Evolutionary conservation across 495 filamentous ascomycete species (phyloP).

Genomic region (Hypoxylon lenormandii): DNA sequence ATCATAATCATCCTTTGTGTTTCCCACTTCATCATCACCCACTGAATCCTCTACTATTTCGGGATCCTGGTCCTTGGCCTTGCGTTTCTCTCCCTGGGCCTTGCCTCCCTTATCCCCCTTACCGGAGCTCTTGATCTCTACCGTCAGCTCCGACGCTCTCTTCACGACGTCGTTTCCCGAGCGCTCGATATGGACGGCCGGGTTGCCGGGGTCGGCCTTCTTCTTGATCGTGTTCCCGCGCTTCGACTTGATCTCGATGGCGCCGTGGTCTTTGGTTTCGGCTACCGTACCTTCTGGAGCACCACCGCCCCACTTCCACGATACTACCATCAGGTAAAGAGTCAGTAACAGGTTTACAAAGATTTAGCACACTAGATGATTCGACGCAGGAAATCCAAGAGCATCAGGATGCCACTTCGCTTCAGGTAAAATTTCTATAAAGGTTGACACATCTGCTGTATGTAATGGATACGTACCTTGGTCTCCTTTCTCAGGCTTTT

Average conservation of each 20-base stretch:
- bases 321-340: slow-evolving; percentile 55
- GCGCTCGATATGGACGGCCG: slow-evolving; percentile 67
- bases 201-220: slow-evolving; percentile 68
- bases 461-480: slow-evolving; percentile 30
- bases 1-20: slow-evolving; percentile 44
- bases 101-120: slow-evolving; percentile 34
- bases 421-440: not conserved
- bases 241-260: slow-evolving; percentile 68
- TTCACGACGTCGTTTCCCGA: slow-evolving; percentile 75
- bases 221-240: slow-evolving; percentile 72
- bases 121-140: slow-evolving; percentile 52
- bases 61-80: slow-evolving; percentile 31
- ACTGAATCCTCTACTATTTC: not conserved
- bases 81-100: slow-evolving; percentile 42
- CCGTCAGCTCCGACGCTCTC: slow-evolving; percentile 65
- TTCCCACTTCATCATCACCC: slow-evolving; percentile 25
- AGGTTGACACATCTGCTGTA: not conserved
- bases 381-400: not conserved
- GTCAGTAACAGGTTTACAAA: not conserved
- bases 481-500: slow-evolving; percentile 40
- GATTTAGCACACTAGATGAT: not conserved
- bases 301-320: slow-evolving; percentile 68
- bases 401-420: not conserved
- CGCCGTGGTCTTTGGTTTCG: slow-evolving; percentile 69
- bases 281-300: slow-evolving; percentile 67